These are phyloP conservation scores for Populus davidiana DNA, from an alignment of 345 rosid species.

Conservation along the genomic window DNA sequence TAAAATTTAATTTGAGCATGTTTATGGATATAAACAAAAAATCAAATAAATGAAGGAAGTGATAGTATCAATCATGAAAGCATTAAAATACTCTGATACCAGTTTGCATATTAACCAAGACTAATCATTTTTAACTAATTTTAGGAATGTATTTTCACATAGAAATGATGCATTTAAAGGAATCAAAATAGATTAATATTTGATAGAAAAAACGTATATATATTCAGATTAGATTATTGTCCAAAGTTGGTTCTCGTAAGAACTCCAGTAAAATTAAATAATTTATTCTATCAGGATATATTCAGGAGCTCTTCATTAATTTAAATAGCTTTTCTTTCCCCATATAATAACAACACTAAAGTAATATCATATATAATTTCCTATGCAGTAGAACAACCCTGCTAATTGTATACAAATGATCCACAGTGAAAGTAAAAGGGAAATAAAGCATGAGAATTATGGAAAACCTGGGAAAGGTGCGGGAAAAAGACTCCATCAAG, in stretches of 20 bases:
- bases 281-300: not conserved
- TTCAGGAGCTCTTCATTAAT: not conserved
- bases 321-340: not conserved
- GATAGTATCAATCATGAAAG: too few relatives aligned
- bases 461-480: not conserved
- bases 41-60: too few relatives aligned
- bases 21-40: too few relatives aligned
- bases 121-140: too few relatives aligned
- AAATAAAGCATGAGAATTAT: not conserved
- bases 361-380: not conserved
- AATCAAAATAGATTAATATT: too few relatives aligned
- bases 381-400: not conserved
- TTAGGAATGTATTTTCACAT: too few relatives aligned
- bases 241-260: not conserved
- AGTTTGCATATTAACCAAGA: too few relatives aligned
- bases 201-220: too few relatives aligned
- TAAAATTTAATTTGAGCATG: too few relatives aligned
- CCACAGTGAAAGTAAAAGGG: not conserved
- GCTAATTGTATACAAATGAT: not conserved
- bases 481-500: not conserved
- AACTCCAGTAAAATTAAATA: not conserved
- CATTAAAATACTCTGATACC: too few relatives aligned
- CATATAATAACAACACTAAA: not conserved
- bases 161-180: too few relatives aligned
- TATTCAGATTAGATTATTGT: not conserved